Conservation (phyloP, 352 stramenopile species). For the Phytopythium mirpurense region DNA sequence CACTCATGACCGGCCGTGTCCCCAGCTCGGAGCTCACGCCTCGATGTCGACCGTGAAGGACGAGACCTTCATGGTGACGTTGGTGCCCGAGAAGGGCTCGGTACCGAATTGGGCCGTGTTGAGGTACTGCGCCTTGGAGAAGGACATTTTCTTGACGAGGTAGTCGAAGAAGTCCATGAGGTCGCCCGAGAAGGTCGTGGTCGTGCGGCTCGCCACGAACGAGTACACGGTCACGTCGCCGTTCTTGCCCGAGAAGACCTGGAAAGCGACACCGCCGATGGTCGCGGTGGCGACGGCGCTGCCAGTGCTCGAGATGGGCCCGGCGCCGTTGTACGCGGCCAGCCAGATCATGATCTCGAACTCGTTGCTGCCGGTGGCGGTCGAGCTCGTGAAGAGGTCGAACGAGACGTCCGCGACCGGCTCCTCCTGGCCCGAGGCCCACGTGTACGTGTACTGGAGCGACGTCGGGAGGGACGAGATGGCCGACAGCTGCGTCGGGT, state of each 20-base stretch:
- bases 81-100: constrained; percentile 25
- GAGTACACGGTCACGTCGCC: constrained; percentile 29
- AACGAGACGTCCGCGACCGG: constrained; percentile 38
- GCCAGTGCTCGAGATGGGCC: constrained; percentile 20
- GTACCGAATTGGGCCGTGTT: constrained; percentile 20
- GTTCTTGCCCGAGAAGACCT: constrained; percentile 30
- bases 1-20: too few relatives aligned
- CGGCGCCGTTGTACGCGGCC: constrained; percentile 20
- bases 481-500: constrained; percentile 17
- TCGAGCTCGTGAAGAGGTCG: constrained; percentile 30
- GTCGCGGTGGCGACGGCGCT: constrained; percentile 20
- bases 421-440: constrained; percentile 7
- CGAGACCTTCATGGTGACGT: constrained; percentile 22
- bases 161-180: constrained; percentile 26
- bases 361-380: constrained; percentile 16
- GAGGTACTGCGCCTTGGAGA: constrained; percentile 22
- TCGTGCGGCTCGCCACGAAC: constrained; percentile 21
- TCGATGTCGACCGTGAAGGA: too few relatives aligned
- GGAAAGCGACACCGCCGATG: constrained; percentile 16
- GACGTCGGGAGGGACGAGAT: constrained; percentile 30
- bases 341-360: constrained; percentile 44
- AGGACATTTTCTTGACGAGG: constrained; percentile 17
- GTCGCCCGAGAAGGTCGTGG: constrained; percentile 18
- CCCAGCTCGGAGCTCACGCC: too few relatives aligned
- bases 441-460: constrained; percentile 29